These are phyloP conservation scores for Anisodus acutangulus DNA, from an alignment of 257 asterid species.

Conservation along the genomic window DNA sequence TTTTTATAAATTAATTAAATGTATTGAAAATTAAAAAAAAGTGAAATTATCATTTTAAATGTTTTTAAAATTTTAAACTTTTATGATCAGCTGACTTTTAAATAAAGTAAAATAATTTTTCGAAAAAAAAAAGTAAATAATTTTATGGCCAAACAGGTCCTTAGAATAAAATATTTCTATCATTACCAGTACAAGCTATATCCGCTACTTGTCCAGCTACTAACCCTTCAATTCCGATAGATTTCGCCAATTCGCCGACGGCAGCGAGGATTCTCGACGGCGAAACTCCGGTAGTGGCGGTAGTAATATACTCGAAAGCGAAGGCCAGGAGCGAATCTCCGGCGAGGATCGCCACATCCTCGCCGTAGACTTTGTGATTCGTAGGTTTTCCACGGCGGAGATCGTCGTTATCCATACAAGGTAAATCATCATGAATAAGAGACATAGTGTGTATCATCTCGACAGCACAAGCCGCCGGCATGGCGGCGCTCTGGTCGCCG, in stretches of 20 bases:
- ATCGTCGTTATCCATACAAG: slow-evolving; percentile 81
- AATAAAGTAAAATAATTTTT: too few species aligned
- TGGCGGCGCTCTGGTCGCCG: slow-evolving; percentile 54
- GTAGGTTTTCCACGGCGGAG: slow-evolving; percentile 85
- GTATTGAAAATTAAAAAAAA: too few species aligned
- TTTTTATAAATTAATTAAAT: too few species aligned
- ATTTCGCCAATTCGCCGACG: slow-evolving; percentile 60
- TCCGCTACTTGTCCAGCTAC: slow-evolving; percentile 91
- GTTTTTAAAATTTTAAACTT: too few species aligned
- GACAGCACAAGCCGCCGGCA: slow-evolving; percentile 84
- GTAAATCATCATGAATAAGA: slow-evolving; percentile 73
- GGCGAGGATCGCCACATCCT: slow-evolving; percentile 76
- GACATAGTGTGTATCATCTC: slow-evolving; percentile 91
- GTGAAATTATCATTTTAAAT: too few species aligned
- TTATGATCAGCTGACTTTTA: too few species aligned
- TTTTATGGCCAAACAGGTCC: too few species aligned
- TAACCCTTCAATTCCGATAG: slow-evolving; percentile 70
- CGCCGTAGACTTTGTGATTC: slow-evolving; percentile 71
- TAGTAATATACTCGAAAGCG: slow-evolving; percentile 54
- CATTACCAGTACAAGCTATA: slow-evolving; percentile 43
- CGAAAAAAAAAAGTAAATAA: too few species aligned
- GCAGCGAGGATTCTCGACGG: slow-evolving; percentile 43
- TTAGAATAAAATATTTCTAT: too few species aligned
- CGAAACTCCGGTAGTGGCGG: slow-evolving; percentile 33
- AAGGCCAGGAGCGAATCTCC: slow-evolving; percentile 69